A percentile compares a stretch with the other conserved stretches of the same genome.
Evolutionary conservation across 2,329 filamentous ascomycete genomes (phyloP).

Genomic region (Alternaria consortialis): DNA sequence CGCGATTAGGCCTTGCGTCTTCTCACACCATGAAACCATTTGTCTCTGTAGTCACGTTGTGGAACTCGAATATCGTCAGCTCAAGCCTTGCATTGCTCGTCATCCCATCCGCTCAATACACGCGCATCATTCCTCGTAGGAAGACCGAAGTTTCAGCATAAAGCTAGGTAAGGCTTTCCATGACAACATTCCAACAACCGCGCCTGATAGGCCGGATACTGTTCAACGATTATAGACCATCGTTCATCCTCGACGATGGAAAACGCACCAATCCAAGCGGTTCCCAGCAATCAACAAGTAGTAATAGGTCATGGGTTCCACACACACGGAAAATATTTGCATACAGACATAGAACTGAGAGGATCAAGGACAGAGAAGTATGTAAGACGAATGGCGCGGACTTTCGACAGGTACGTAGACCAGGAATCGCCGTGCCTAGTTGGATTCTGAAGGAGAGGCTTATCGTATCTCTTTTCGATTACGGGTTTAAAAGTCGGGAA

Average conservation of each 20-base stretch:
- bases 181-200: neutral
- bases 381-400: slow-evolving; percentile 12
- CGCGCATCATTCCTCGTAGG: neutral
- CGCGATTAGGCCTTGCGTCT: no score
- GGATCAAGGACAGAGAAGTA: slow-evolving; percentile 6
- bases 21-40: no score
- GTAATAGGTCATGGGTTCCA: neutral
- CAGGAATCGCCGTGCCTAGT: slow-evolving; percentile 17
- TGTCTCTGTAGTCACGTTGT: neutral
- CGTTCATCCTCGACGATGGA: neutral
- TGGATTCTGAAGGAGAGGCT: slow-evolving; percentile 12
- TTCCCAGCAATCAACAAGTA: slow-evolving; percentile 1
- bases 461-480: slow-evolving; percentile 10
- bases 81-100: slow-evolving; percentile 8
- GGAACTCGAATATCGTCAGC: neutral
- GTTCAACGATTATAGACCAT: neutral
- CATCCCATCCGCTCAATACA: neutral
- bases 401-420: slow-evolving; percentile 15
- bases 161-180: neutral
- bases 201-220: neutral
- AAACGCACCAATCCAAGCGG: neutral
- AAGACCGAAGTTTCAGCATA: neutral
- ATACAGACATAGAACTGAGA: slow-evolving; percentile 1
- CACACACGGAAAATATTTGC: neutral
- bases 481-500: slow-evolving; percentile 43